Evolutionary conservation across 106 monocot species (phyloP).

Genomic region (Alisma plantagoaquatica): DNA sequence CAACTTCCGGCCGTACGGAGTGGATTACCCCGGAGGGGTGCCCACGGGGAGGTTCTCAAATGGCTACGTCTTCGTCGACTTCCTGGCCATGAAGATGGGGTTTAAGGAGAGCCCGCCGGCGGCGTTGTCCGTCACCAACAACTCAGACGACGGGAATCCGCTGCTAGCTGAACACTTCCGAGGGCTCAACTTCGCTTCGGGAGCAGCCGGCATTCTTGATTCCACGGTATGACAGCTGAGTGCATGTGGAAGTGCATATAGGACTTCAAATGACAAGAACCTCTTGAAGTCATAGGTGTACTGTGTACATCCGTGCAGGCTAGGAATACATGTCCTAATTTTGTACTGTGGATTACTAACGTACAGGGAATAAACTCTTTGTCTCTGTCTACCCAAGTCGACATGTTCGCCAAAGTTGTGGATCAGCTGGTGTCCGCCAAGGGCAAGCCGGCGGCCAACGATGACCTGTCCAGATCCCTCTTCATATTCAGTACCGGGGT

Average conservation of each 20-base stretch:
- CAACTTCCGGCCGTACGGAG: conserved; percentile 3
- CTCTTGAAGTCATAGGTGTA: too few species aligned
- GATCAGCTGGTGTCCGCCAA: background rate
- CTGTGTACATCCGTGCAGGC: too few species aligned
- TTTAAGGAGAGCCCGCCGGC: background rate
- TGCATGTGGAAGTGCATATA: too few species aligned
- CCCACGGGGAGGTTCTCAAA: too few species aligned
- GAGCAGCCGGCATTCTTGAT: too few species aligned
- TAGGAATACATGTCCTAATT: too few species aligned
- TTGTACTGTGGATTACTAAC: too few species aligned
- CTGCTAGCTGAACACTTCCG: background rate
- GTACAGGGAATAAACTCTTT: background rate
- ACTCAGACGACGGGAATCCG: too few species aligned
- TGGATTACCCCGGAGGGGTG: too few species aligned
- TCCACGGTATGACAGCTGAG: too few species aligned
- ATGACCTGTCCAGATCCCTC: conserved; percentile 21
- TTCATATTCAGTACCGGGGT: conserved; percentile 31
- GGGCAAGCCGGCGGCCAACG: background rate
- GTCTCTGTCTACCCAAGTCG: conserved; percentile 8
- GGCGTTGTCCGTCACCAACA: background rate
- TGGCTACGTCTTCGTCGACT: too few species aligned
- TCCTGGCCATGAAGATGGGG: background rate
- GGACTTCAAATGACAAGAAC: too few species aligned
- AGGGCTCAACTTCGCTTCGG: conserved; percentile 14
- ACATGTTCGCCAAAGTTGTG: background rate